These are phyloP conservation scores for Boletales sp. DNA, from an alignment of 768 basidiomycete species.

Conservation along the genomic window DNA sequence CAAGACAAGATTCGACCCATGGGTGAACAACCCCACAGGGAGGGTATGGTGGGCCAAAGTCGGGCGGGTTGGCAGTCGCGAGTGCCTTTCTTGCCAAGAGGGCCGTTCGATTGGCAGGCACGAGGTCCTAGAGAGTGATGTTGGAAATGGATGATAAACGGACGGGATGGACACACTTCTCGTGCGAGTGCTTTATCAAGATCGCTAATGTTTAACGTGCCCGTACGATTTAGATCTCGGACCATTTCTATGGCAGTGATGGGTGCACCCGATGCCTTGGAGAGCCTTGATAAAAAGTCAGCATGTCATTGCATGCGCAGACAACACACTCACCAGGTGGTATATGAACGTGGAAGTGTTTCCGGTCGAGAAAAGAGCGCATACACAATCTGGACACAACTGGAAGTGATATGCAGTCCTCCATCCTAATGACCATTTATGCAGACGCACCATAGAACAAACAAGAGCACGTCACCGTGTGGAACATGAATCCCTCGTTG, in stretches of 20 bases:
- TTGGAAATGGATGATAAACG: neutral
- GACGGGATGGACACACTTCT: constrained; percentile 35
- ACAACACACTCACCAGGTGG: constrained; percentile 51
- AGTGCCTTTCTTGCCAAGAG: constrained; percentile 45
- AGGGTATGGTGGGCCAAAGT: constrained; percentile 50
- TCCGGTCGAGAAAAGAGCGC: constrained; percentile 75
- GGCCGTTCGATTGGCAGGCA: constrained; percentile 44
- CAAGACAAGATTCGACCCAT: constrained; percentile 47
- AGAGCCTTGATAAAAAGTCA: constrained; percentile 53
- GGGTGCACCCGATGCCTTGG: constrained; percentile 62
- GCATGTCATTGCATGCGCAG: neutral
- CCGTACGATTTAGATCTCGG: constrained; percentile 52
- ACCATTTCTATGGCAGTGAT: constrained; percentile 59
- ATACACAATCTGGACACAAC: constrained; percentile 86
- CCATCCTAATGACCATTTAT: neutral
- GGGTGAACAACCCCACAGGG: constrained; percentile 83
- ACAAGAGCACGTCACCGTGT: constrained; percentile 79
- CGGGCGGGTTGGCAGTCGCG: constrained; percentile 27
- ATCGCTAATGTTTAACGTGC: constrained; percentile 50
- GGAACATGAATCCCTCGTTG: constrained; percentile 69
- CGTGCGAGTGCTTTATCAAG: constrained; percentile 52
- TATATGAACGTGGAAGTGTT: constrained; percentile 78
- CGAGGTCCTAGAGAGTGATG: constrained; percentile 46
- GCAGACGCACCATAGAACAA: constrained; percentile 59
- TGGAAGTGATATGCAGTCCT: constrained; percentile 22